Conservation (phyloP, 768 basidiomycete genomes). For the Panus rudis region DNA sequence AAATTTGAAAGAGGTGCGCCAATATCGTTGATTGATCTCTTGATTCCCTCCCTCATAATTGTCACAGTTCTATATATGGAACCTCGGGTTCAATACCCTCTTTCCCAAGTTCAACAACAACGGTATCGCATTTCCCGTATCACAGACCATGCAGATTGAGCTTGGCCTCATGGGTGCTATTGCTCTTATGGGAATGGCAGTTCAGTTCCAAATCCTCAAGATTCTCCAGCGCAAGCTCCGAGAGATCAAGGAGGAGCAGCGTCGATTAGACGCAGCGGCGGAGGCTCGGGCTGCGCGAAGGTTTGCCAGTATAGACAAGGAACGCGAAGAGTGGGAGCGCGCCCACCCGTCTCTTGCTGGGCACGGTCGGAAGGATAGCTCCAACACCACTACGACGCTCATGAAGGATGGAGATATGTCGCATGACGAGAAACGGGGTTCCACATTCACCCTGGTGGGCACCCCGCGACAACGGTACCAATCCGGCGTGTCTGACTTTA, state of each 20-base stretch:
- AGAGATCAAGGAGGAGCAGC: slow-evolving; percentile 74
- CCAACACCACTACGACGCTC: slow-evolving; percentile 54
- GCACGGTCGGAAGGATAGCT: slow-evolving; percentile 59
- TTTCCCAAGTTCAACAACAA: slow-evolving; percentile 71
- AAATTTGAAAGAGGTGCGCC: slow-evolving; percentile 81
- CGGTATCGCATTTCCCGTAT: slow-evolving; percentile 71
- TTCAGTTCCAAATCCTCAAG: slow-evolving; percentile 82
- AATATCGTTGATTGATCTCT: slow-evolving; percentile 5
- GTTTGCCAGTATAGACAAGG: slow-evolving; percentile 55
- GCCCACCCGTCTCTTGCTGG: slow-evolving; percentile 63
- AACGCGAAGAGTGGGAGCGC: slow-evolving; percentile 82
- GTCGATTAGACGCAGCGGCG: slow-evolving; percentile 64
- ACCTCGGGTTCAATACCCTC: slow-evolving; percentile 75
- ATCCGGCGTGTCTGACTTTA: slow-evolving; percentile 71
- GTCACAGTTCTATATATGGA: slow-evolving; percentile 88
- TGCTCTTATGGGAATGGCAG: slow-evolving; percentile 79
- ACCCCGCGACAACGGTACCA: slow-evolving; percentile 45
- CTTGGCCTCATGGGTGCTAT: slow-evolving; percentile 82
- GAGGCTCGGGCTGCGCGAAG: slow-evolving; percentile 68
- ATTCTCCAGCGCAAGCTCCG: slow-evolving; percentile 72
- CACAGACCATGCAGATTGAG: slow-evolving; percentile 90
- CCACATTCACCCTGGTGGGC: slow-evolving; percentile 43
- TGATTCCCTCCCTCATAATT: slow-evolving; percentile 10
- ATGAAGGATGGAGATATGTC: slow-evolving; percentile 46
- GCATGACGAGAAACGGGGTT: slow-evolving; percentile 41